Evolutionary conservation across 768 basidiomycete genomes (phyloP), one percentile per base, ranked within the genome.

Genomic region (Lentinula boryana): DNA sequence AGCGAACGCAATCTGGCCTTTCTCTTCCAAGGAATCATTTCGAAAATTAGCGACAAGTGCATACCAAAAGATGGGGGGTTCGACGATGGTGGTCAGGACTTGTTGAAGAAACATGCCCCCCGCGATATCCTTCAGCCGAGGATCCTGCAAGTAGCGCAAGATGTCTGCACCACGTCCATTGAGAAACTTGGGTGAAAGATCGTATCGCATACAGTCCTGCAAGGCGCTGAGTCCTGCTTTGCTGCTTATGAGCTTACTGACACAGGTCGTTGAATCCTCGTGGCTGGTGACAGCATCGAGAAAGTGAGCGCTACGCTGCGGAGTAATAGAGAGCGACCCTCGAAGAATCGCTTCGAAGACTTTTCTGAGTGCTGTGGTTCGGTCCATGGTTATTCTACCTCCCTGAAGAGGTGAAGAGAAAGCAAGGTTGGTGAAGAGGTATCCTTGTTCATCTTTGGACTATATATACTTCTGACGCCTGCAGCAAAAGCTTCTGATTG

Each of bases 61-160:
- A 50, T 58, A 62, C 83, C 82, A 86, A 64, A 84, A 84, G 41
- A 83, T 72, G 0, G 82, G 77, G 0, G 83, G 84, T 0, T 84
- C 73, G 16, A 80, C 75, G 23, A 85, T 76, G 1, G 63, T 64
- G 41, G 67, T 41, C 46, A 86, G 57, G 23, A 84, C 66, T 16
- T 69, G 64, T 13, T 74, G 64, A 1, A 86, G 66, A 36, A 77
- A 71, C n/a, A 72, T 62, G 1, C 86, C 86, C 1, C 75, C 70
- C 4, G 72, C 75, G 56, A 81, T 69, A 38, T 60, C 66, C n/a
- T 67, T 67, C 3, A 84, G 67, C 31, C 66, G 72, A 0, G 76
- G 75, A 1, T 69, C 55, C 43, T 74, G 71, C 18, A 85, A 66
- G 60, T 75, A 82, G 0, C 59, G 32, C 4, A 82, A 66, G 16